These are phyloP conservation scores for Barbarea vulgaris DNA, from an alignment of 345 rosid species.

Conservation along the genomic window DNA sequence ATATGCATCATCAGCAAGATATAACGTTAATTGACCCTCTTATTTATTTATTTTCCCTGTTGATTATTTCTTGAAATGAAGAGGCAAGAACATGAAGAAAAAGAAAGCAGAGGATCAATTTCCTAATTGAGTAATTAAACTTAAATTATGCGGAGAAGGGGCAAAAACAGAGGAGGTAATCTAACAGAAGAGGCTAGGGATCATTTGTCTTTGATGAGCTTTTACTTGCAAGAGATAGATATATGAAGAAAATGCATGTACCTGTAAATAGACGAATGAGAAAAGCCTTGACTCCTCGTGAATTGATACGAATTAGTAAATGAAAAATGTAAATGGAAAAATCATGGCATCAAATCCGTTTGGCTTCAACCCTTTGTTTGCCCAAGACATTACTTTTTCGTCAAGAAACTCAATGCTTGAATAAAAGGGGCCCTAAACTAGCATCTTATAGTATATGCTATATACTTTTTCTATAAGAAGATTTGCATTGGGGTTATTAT, in stretches of 20 bases:
- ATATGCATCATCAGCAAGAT: not conserved
- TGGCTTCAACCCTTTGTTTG: not conserved
- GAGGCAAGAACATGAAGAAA: not conserved
- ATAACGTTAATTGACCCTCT: not conserved
- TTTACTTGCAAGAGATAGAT: too few species aligned
- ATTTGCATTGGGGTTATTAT: too few species aligned
- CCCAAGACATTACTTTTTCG: not conserved
- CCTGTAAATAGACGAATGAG: not conserved
- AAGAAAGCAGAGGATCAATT: not conserved
- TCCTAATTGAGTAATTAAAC: not conserved
- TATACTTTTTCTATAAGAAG: too few species aligned
- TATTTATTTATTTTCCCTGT: not conserved
- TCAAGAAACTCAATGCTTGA: not conserved
- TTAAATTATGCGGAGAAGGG: too few species aligned
- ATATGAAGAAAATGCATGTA: not conserved
- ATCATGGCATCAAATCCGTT: not conserved
- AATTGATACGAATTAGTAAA: not conserved
- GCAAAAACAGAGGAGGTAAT: too few species aligned
- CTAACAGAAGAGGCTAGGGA: too few species aligned
- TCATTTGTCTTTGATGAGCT: too few species aligned
- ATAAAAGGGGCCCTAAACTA: too few species aligned
- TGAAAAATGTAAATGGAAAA: too few species aligned
- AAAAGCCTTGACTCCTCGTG: not conserved
- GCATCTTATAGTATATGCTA: too few species aligned
- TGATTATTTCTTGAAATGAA: not conserved